These are phyloP conservation scores for Cladosporium sp. DNA, from an alignment of 2,329 filamentous ascomycete species.

Conservation along the genomic window DNA sequence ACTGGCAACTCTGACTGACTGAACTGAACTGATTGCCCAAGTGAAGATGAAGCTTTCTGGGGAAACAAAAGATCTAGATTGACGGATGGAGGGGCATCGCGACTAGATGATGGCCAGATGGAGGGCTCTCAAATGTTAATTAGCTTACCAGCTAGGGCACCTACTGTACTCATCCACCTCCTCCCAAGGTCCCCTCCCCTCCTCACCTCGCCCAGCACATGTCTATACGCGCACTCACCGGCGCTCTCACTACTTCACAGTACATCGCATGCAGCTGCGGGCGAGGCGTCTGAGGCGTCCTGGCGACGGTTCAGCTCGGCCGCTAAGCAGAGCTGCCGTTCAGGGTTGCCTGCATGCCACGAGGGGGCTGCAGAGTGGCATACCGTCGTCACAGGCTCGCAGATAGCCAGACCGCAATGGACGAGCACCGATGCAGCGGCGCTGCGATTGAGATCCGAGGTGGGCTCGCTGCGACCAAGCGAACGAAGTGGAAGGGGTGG, in stretches of 20 bases:
- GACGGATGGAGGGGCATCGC: slow-evolving; percentile 7
- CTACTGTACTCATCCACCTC: neutral
- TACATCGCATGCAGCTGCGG: slow-evolving; percentile 15
- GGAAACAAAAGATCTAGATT: slow-evolving; percentile 12
- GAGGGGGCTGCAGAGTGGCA: slow-evolving; percentile 11
- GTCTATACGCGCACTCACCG: slow-evolving; percentile 2
- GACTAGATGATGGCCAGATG: neutral
- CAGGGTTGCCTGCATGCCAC: slow-evolving; percentile 14
- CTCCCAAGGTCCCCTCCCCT: neutral
- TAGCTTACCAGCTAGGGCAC: slow-evolving; percentile 9
- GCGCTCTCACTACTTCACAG: neutral
- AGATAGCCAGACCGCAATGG: slow-evolving; percentile 8
- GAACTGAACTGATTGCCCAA: neutral
- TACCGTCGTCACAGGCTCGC: slow-evolving; percentile 3
- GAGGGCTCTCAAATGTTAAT: slow-evolving; percentile 15
- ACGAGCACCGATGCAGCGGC: slow-evolving; percentile 12
- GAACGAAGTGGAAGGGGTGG: slow-evolving; percentile 8
- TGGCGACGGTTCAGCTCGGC: slow-evolving; percentile 8
- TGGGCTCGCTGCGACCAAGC: slow-evolving; percentile 9
- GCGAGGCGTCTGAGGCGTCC: slow-evolving; percentile 20
- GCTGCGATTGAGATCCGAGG: slow-evolving; percentile 1
- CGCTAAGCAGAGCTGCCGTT: slow-evolving; percentile 17
- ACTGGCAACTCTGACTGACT: neutral
- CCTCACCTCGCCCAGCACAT: slow-evolving; percentile 9
- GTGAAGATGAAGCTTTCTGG: slow-evolving; percentile 3